Conservation (phyloP, 2,329 filamentous ascomycete genomes). For the Bimuria novae-zelandiae region DNA sequence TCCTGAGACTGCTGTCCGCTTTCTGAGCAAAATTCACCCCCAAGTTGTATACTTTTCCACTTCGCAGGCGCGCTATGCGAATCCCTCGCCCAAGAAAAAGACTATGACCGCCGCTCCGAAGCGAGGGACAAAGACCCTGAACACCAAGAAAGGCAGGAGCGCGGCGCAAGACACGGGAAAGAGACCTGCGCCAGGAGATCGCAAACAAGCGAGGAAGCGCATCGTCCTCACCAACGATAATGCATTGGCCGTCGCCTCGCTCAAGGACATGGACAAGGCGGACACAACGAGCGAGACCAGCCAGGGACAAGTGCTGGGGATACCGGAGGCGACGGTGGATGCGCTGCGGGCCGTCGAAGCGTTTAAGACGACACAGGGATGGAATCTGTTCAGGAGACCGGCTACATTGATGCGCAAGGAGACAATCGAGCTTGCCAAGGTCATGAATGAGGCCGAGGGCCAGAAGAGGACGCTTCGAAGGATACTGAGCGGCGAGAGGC, state of each 20-base stretch:
- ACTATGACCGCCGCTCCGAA: slow-evolving; percentile 34
- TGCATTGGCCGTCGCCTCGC: slow-evolving; percentile 74
- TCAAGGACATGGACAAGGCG: slow-evolving; percentile 66
- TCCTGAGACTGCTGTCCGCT: slow-evolving; percentile 29
- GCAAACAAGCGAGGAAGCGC: slow-evolving; percentile 83
- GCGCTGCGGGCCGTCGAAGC: slow-evolving; percentile 81
- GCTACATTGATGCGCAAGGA: slow-evolving; percentile 78
- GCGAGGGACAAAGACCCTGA: slow-evolving; percentile 46
- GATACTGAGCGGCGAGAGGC: slow-evolving; percentile 73
- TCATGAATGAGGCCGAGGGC: slow-evolving; percentile 55
- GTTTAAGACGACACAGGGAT: slow-evolving; percentile 88
- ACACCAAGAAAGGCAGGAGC: slow-evolving; percentile 50
- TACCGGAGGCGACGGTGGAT: slow-evolving; percentile 75
- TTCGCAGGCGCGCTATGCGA: slow-evolving; percentile 34
- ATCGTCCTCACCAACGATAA: slow-evolving; percentile 95
- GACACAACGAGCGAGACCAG: slow-evolving; percentile 49
- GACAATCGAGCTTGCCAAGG: slow-evolving; percentile 70
- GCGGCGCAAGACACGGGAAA: slow-evolving; percentile 48
- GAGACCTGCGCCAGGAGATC: slow-evolving; percentile 74
- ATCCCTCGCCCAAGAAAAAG: slow-evolving; percentile 33
- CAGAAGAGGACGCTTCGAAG: slow-evolving; percentile 60
- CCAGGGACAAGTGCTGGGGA: slow-evolving; percentile 68
- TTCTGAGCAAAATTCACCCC: slow-evolving; percentile 26
- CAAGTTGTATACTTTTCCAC: slow-evolving; percentile 44
- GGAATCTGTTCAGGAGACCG: slow-evolving; percentile 83